Base-by-base conservation (phyloP, 768 basidiomycete genomes). In the Termitomyces sp. region DNA sequence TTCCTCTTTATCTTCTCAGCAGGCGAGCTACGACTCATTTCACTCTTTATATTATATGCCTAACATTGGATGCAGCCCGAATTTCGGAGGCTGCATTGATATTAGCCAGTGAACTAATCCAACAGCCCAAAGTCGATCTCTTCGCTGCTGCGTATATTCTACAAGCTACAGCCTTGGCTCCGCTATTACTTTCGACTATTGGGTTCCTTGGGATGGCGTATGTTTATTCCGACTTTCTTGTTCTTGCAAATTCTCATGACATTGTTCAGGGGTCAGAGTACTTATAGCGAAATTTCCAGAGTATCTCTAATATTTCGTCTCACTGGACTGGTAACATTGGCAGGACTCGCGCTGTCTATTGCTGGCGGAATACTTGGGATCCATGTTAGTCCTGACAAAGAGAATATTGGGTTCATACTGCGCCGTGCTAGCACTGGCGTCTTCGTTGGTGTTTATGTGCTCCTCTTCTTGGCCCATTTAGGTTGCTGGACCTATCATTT, bases 1-100 rank as follows among this genome's bases (percentile, higher is more conserved):
- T 80, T 81, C 58, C 73, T 88, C n/a, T 73, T 80, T 42, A 68
- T 85, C 12, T 86, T 89, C 57, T 76, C 84, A 11, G 57, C 79
- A 41, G 67, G 86, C 85, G 57, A 64, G 82, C 72, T 31, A 40
- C 27, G 43, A 41, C 2, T 3, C 13, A 36, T 4, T n/a, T 35
- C 56, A 44, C 32, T 15, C 16, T 15, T 20, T 25, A 22, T 18
- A 58, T 23, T 32, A 16, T 41, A 22, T 31, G 4, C 20, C 52
- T 38, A 41, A 42, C 20, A 38, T 29, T 56, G 52, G 53, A 41
- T 15, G 31, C 50, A 88, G 88, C 77, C 42, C 80, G 86, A 39
- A 72, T 86, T 39, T 70, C 83, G 7, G 81, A 79, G 13, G 83
- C 80, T 27, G 78, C 79, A 16, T 66, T 88, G 25, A 69, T 82